A percentile compares a stretch with the other conserved stretches of the same genome.
These are phyloP conservation scores for Brachypodium distachyon DNA, from an alignment of 202 grass and related monocot genomes.

Conservation along the genomic window DNA sequence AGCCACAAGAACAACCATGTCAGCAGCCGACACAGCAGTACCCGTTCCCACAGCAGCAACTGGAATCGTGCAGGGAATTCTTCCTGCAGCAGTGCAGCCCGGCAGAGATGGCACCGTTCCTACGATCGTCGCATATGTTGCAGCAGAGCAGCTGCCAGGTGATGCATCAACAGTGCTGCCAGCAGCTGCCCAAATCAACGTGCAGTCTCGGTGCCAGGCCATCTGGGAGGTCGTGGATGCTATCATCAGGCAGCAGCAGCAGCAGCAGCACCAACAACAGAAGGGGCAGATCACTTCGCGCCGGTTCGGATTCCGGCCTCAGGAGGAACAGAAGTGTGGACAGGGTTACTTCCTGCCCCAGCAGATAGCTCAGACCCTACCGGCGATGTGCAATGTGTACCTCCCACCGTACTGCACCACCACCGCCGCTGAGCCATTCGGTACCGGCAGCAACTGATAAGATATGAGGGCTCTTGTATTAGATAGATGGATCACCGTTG, in stretches of 20 bases:
- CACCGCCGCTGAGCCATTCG: background rate
- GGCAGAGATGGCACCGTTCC: background rate
- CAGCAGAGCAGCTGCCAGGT: background rate
- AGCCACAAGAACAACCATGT: no score
- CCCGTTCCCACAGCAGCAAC: no score
- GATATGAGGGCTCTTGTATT: no score
- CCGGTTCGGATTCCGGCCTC: no score
- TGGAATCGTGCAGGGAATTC: constrained; percentile 4
- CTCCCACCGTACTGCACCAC: background rate
- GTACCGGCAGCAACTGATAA: background rate
- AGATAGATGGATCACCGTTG: background rate
- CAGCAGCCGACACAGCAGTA: no score
- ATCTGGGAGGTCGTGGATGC: background rate
- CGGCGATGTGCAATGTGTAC: background rate
- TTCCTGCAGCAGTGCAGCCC: constrained; percentile 1
- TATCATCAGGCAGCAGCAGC: background rate
- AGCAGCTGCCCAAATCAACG: background rate
- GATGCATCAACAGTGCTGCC: background rate
- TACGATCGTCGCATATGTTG: background rate
- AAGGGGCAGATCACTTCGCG: no score
- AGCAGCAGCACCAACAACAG: no score
- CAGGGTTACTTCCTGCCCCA: background rate
- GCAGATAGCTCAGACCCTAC: background rate
- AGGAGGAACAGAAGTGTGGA: no score
- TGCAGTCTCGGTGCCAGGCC: background rate